Percentiles rank a stretch among this genome's conserved stretches.
These are phyloP conservation scores for Coemansia sp. DNA, from an alignment of 192 early-diverging fungal species.

Conservation along the genomic window DNA sequence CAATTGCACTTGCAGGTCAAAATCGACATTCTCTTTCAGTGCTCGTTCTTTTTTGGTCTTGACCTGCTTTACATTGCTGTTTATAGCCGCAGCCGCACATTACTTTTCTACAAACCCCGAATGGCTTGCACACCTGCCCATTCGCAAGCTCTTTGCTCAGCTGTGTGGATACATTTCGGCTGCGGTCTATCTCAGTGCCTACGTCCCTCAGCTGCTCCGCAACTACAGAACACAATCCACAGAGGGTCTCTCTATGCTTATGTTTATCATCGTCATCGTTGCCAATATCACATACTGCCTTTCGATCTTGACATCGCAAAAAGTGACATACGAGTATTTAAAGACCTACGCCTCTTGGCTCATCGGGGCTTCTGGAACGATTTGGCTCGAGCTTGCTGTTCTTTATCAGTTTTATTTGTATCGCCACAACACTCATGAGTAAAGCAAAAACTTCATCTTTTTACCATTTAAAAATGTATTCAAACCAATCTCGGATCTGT, in stretches of 20 bases:
- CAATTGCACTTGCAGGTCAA: not conserved
- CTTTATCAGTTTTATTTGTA: constrained; percentile 69
- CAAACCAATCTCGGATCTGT: not conserved
- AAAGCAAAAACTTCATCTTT: not conserved
- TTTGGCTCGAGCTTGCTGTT: constrained; percentile 73
- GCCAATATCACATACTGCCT: constrained; percentile 64
- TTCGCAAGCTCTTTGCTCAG: constrained; percentile 54
- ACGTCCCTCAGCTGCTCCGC: constrained; percentile 76
- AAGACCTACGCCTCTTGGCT: constrained; percentile 70
- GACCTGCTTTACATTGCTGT: not conserved
- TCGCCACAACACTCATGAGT: not conserved
- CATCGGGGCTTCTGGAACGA: constrained; percentile 66
- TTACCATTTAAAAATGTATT: not conserved
- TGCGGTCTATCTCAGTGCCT: constrained; percentile 65
- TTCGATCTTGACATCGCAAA: constrained; percentile 69
- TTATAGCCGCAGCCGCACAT: not conserved
- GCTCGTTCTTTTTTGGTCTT: not conserved
- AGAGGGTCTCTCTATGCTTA: constrained; percentile 74
- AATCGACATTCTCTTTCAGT: not conserved
- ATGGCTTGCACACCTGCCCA: constrained; percentile 19
- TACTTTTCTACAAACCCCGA: constrained; percentile 8
- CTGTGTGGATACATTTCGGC: constrained; percentile 74
- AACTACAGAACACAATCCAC: constrained; percentile 67
- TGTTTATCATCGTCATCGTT: constrained; percentile 75
- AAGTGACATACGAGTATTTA: constrained; percentile 61